phyloP scores from a whole-genome alignment of 106 monocot species.

The Amphibolis antarctica region DNA sequence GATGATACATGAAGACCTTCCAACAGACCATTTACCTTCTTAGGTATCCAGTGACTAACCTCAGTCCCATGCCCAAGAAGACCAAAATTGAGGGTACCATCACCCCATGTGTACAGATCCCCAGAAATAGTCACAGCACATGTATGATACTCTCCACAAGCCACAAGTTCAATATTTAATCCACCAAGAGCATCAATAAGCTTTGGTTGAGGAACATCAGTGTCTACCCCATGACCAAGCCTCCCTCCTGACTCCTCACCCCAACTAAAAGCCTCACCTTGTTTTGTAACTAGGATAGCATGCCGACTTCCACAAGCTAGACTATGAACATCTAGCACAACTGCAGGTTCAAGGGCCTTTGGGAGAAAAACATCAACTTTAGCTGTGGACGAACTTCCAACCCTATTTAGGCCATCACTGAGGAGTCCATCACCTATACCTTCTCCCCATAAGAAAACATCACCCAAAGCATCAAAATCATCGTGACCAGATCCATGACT shows the following conservation, averaged over 20 bases:
- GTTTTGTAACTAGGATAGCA: slow-evolving; percentile 50
- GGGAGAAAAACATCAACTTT: slow-evolving; percentile 33
- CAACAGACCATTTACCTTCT: slow-evolving; percentile 41
- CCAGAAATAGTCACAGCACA: slow-evolving; percentile 66
- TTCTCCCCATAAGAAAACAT: slow-evolving; percentile 68
- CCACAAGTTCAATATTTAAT: slow-evolving; percentile 50
- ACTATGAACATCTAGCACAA: slow-evolving; percentile 46
- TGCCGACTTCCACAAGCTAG: slow-evolving; percentile 46
- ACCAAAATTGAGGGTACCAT: slow-evolving; percentile 50
- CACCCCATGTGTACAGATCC: slow-evolving; percentile 66
- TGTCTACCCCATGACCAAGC: slow-evolving; percentile 63
- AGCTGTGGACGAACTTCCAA: slow-evolving; percentile 14
- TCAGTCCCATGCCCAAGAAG: slow-evolving; percentile 62
- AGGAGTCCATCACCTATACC: slow-evolving; percentile 39
- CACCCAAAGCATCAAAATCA: slow-evolving; percentile 55
- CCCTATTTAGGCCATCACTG: slow-evolving; percentile 25
- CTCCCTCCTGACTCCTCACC: slow-evolving; percentile 68
- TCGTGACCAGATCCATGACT: slow-evolving; percentile 54
- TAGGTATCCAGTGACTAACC: slow-evolving; percentile 59
- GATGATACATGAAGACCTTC: slow-evolving; percentile 58
- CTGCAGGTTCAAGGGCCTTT: slow-evolving; percentile 45
- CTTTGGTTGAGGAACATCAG: slow-evolving; percentile 53
- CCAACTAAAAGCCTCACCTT: slow-evolving; percentile 56
- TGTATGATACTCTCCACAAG: slow-evolving; percentile 65
- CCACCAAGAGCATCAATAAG: slow-evolving; percentile 33